Conservation (phyloP, 495 filamentous ascomycete species). For the Talaromyces proteolyticus region DNA sequence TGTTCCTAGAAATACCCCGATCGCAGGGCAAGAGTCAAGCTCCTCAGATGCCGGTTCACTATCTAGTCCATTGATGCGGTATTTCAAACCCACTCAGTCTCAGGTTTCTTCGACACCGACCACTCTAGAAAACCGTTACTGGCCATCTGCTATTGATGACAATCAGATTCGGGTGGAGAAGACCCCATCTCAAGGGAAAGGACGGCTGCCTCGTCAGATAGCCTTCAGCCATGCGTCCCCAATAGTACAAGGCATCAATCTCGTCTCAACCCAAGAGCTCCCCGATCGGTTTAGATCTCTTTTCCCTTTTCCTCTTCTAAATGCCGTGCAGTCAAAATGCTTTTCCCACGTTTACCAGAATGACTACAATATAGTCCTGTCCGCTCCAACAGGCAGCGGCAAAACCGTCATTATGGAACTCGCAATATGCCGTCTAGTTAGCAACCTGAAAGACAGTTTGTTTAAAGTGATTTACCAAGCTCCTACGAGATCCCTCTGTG, state of each 20-base stretch:
- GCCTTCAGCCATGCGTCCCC: conserved; percentile 31
- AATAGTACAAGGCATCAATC: conserved; percentile 59
- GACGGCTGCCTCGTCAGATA: conserved; percentile 9
- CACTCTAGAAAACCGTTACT: neutral
- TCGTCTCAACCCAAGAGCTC: conserved; percentile 66
- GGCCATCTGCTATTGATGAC: neutral
- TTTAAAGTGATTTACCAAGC: conserved; percentile 97
- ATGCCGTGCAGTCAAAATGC: conserved; percentile 87
- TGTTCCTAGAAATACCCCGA: conserved; percentile 16
- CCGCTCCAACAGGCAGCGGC: conserved; percentile 89
- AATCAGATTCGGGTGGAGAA: neutral
- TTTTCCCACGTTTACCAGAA: conserved; percentile 66
- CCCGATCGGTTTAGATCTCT: conserved; percentile 73
- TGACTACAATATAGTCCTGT: conserved; percentile 80
- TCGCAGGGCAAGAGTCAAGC: conserved; percentile 19
- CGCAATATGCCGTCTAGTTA: conserved; percentile 77
- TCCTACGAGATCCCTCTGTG: conserved; percentile 87
- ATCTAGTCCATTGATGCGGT: conserved; percentile 21
- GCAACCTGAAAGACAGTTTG: conserved; percentile 52
- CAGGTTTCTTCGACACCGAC: neutral
- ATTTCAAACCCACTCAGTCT: conserved; percentile 1
- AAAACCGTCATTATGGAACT: conserved; percentile 91
- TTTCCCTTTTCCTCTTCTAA: conserved; percentile 81
- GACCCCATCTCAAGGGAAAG: neutral
- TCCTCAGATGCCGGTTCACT: conserved; percentile 17